Evolutionary conservation across 1,284 basidiomycete species (phyloP).

Genomic region (Sporisorium sorghi): DNA sequence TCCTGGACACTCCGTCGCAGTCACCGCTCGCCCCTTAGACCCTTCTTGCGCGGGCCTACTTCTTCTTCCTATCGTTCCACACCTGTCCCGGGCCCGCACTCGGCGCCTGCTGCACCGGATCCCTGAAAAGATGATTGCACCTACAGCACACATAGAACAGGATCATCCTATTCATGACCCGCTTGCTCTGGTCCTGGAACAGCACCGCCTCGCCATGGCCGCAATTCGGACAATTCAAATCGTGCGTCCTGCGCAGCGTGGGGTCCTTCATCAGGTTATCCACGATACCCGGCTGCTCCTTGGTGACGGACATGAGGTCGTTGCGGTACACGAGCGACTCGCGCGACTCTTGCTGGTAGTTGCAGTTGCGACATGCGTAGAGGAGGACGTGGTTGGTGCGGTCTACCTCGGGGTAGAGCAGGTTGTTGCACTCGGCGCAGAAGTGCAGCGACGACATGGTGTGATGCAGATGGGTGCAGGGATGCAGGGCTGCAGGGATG

Average conservation of each 20-base stretch:
- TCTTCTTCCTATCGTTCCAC: constrained; percentile 56
- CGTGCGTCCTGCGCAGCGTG: constrained; percentile 74
- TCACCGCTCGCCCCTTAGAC: too few species aligned
- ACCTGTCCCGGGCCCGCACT: constrained; percentile 41
- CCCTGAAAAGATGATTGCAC: constrained; percentile 64
- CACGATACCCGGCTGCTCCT: constrained; percentile 93
- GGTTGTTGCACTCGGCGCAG: constrained; percentile 77
- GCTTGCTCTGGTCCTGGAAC: constrained; percentile 68
- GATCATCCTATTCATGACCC: constrained; percentile 66
- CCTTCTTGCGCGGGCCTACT: constrained; percentile 14
- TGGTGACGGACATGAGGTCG: constrained; percentile 88
- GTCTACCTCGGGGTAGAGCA: constrained; percentile 86
- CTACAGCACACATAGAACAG: constrained; percentile 66
- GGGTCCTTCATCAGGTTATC: constrained; percentile 90
- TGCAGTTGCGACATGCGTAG: constrained; percentile 92
- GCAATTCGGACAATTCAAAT: constrained; percentile 64
- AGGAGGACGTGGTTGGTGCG: constrained; percentile 85
- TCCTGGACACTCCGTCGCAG: too few species aligned
- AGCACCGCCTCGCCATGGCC: constrained; percentile 61
- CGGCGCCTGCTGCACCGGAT: constrained; percentile 43
- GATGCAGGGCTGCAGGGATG: too few species aligned
- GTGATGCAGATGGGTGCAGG: too few species aligned
- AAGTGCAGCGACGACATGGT: constrained; percentile 66
- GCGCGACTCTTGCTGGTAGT: constrained; percentile 84
- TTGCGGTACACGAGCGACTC: constrained; percentile 93